Base-by-base conservation (phyloP, 1,139 yeast genomes). In the Yamadazyma pseudoaaseri region DNA sequence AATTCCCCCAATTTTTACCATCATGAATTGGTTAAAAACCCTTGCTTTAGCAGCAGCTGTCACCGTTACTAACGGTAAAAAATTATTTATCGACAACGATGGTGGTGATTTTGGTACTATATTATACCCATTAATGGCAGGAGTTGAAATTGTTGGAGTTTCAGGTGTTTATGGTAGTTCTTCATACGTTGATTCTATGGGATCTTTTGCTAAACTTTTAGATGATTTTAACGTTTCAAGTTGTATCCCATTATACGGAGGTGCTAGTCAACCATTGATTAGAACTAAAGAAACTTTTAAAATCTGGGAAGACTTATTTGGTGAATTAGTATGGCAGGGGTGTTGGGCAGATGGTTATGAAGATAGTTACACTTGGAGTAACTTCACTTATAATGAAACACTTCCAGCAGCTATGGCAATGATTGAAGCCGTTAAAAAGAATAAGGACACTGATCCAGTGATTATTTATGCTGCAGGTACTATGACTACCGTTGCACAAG, bases 401-500 rank as follows among this genome's bases (percentile, higher is more conserved):
- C 38, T 45, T 5, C 55, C 62, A 6, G 70, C 62, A 34, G 70
- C 70, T 7, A 37, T 59, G 34, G 69, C 69, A 16, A 41, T 64
- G 42, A 57, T 64, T 33, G 54, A 63, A 15, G 69, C 68, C 9
- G 70, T 64, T 17, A 60, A 54, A 43, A 34, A 47, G 24, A 32
- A 59, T 43, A 45, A 44, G 27, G 49, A 46, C 30, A 52, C 59
- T 24, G 65, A 59, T 29, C 54, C 61, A 21, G 64, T 64, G 20
- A 58, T 57, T 22, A 53, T 63, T 22, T 64, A 50, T 40, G 60
- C 67, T 33, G 69, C 65, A 23, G 72, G 71, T 31, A 51, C 59
- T 42, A 56, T 61, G 62, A 65, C 72, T 18, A 64, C 70, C 8
- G 65, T 65, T 29, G 72, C 71, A 10, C 69, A 63, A 47, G 71